Evolutionary conservation across 2,329 filamentous ascomycete genomes (phyloP).

Genomic region (Akanthomyces muscarius): DNA sequence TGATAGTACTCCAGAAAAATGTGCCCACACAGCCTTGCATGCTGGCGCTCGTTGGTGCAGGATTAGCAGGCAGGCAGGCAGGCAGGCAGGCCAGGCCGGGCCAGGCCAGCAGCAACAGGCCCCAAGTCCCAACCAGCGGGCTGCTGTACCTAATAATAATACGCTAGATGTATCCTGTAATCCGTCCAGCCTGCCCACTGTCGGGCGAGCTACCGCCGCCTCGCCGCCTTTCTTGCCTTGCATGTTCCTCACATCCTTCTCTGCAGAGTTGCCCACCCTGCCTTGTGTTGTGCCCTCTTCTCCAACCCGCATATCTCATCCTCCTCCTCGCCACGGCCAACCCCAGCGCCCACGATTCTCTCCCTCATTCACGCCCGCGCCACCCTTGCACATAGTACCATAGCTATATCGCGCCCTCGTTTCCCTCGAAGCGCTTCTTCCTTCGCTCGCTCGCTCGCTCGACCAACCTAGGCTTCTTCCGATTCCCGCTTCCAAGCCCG

Average conservation of each 20-base stretch:
- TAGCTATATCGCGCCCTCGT: background rate
- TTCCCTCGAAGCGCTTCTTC: background rate
- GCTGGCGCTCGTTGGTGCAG: background rate
- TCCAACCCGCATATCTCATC: slow-evolving; percentile 4
- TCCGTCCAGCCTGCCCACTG: too few relatives aligned
- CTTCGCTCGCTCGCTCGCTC: background rate
- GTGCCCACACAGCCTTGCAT: background rate
- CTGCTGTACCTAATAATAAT: too few relatives aligned
- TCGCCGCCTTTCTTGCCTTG: background rate
- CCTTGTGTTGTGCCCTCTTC: background rate
- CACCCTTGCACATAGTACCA: background rate
- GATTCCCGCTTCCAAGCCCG: background rate
- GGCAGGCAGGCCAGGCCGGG: too few relatives aligned
- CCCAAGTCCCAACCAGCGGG: too few relatives aligned
- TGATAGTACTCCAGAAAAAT: background rate
- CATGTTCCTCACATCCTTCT: slow-evolving; percentile 2
- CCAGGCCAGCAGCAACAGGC: too few relatives aligned
- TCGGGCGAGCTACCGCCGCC: background rate
- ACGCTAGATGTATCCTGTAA: too few relatives aligned
- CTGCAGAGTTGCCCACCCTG: background rate
- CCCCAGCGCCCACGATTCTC: slow-evolving; percentile 4
- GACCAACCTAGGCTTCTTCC: background rate
- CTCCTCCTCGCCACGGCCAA: background rate
- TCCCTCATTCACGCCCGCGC: background rate
- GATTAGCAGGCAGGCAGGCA: too few relatives aligned